phyloP scores from a whole-genome alignment of 306 rosid genomes.

The Luffa acutangula region DNA sequence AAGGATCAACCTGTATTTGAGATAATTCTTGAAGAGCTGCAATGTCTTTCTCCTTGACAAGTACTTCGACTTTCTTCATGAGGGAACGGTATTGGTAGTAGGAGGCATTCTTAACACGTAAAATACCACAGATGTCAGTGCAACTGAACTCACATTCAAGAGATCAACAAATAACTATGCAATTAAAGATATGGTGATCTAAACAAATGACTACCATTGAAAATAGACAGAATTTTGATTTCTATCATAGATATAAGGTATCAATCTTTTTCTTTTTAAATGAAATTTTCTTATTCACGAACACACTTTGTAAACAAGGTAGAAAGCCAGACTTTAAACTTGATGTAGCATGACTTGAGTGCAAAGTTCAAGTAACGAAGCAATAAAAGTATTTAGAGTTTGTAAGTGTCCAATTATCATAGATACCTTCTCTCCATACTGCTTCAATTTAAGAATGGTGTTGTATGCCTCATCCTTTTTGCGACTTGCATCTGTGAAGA shows the following conservation, averaged over 20 bases:
- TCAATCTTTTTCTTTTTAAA: not conserved
- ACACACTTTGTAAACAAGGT: too few relatives aligned
- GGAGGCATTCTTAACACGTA: not conserved
- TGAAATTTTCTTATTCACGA: too few relatives aligned
- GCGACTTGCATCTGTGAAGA: not conserved
- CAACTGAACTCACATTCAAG: not conserved
- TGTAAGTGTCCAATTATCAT: not conserved
- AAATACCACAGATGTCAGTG: not conserved
- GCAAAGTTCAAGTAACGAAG: too few relatives aligned
- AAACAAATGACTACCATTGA: not conserved
- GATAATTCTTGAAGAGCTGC: slow-evolving; percentile 8
- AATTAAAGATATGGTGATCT: not conserved
- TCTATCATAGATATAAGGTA: not conserved
- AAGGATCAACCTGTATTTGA: not conserved
- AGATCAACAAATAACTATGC: not conserved
- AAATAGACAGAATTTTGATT: not conserved
- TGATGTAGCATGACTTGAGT: too few relatives aligned
- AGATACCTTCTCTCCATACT: slow-evolving; percentile 9
- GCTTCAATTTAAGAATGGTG: not conserved
- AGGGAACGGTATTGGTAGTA: not conserved
- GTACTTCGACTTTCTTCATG: not conserved
- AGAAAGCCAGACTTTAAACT: too few relatives aligned
- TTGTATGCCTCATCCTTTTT: slow-evolving; percentile 6
- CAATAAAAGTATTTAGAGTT: not conserved
- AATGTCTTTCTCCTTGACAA: slow-evolving; percentile 12